A percentile compares a stretch with the other conserved stretches of the same genome.
These are phyloP conservation scores for Arbutus unedo DNA, from an alignment of 148 eudicot genomes.

Conservation along the genomic window DNA sequence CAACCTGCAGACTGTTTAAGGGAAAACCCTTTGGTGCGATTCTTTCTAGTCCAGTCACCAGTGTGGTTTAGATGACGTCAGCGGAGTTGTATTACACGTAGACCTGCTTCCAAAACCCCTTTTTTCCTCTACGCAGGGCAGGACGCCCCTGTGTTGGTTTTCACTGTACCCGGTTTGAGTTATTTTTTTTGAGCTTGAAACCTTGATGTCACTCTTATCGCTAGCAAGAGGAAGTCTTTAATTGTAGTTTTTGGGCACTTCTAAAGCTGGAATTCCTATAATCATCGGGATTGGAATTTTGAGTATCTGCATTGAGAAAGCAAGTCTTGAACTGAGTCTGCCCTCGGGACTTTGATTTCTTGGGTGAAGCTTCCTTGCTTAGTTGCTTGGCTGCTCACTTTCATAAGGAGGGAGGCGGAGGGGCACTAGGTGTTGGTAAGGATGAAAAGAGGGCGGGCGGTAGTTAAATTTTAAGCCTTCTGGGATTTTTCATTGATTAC, in stretches of 20 bases:
- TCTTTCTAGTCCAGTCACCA: background rate
- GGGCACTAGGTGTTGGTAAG: no score
- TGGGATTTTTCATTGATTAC: background rate
- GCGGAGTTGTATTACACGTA: background rate
- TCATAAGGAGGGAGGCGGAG: no score
- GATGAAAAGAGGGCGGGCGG: no score
- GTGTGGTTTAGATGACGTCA: background rate
- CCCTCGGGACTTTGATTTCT: no score
- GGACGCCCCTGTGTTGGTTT: background rate
- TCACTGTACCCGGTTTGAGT: background rate
- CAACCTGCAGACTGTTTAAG: background rate
- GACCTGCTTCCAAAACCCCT: background rate
- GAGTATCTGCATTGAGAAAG: no score
- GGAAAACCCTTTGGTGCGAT: background rate
- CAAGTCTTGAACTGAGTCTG: no score
- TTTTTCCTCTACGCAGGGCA: background rate
- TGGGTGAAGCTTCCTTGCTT: no score
- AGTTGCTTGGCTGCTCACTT: no score
- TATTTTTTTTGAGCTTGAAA: slow-evolving; percentile 3
- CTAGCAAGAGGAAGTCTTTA: background rate
- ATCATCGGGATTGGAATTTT: no score
- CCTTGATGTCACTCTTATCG: background rate
- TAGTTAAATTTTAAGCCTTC: background rate
- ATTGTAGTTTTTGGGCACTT: background rate
- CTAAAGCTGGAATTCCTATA: background rate